Conservation (phyloP, 2,329 filamentous ascomycete species). For the Aspergillus pseudotamarii region DNA sequence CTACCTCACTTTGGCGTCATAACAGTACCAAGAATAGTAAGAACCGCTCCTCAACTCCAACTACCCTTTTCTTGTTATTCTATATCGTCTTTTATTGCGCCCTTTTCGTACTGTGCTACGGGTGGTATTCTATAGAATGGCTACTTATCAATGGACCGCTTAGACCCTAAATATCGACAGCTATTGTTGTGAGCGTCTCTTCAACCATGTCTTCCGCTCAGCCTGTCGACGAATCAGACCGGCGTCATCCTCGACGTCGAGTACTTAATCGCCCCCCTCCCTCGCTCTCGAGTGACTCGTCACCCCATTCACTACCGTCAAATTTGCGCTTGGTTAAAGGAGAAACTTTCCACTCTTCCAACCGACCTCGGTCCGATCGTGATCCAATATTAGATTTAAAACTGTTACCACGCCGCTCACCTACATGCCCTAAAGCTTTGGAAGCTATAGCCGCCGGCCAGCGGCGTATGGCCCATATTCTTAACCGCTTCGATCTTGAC, state of each 20-base stretch:
- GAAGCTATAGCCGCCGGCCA: constrained; percentile 71
- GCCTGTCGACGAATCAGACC: constrained; percentile 21
- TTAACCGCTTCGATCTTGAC: constrained; percentile 67
- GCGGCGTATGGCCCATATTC: constrained; percentile 68
- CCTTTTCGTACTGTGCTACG: neutral
- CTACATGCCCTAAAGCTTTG: constrained; percentile 58
- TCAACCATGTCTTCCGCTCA: constrained; percentile 34
- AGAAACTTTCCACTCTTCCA: constrained; percentile 62
- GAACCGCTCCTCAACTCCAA: neutral
- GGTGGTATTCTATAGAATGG: neutral
- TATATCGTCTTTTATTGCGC: neutral
- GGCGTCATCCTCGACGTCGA: constrained; percentile 40
- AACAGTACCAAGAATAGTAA: neutral
- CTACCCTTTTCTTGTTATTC: neutral
- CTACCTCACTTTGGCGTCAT: neutral
- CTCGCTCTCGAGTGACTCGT: constrained; percentile 21
- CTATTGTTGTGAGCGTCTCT: neutral
- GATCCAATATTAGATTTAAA: constrained; percentile 48
- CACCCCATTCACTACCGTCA: constrained; percentile 30
- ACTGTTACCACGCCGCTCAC: constrained; percentile 64
- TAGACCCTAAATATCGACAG: neutral
- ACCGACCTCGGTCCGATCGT: constrained; percentile 41
- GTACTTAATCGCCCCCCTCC: constrained; percentile 21
- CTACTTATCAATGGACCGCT: neutral
- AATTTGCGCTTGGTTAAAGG: constrained; percentile 66